Base-by-base conservation (phyloP, 1,284 basidiomycete genomes). In the Acaromyces ingoldii region DNA sequence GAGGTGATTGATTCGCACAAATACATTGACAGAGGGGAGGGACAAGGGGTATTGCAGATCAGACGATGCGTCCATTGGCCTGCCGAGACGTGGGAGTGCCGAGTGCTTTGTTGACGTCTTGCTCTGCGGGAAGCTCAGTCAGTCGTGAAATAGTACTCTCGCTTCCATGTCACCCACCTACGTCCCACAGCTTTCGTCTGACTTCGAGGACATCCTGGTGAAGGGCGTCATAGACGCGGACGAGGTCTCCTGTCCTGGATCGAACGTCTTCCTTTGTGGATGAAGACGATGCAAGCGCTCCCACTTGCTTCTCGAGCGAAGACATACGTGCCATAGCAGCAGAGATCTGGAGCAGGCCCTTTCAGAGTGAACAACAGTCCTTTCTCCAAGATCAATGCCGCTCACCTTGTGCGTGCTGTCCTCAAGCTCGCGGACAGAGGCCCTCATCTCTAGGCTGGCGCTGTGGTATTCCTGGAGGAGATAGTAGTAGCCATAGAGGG, bases 391-490 rank as follows among this genome's bases (percentile, higher is more conserved):
- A 13, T n/a, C 11, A n/a, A n/a, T 34, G 33, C 19, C 33, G n/a
- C 71, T 45, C 55, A 83, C 89, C 82, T 89, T 87, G 67, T 85
- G 83, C 0, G 90, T 91, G 72, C 85, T 89, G 34, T 82, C 77
- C 75, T 89, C 87, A 42, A 95, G 79, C 69, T 91, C 88, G 68
- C 90, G 85, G 19, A 93, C 87, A 68, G 87, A 89, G 17, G 86
- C 83, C 72, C 91, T 85, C 54, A 93, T 79, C 25, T 87, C 82
- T 24, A 85, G 85, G 4, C 86, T 88, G 6, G 91, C 89, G 46
- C 83, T 79, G 76, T 90, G 89, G 77, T 91, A 91, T 78, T 93
- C 91, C 63, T 92, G 87, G 47, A 92, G 79, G 24, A 95, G 79
- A 72, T 89, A 85, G 75, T 90, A 92, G 43, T 89, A 86, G 41